phyloP scores from a whole-genome alignment of 768 basidiomycete genomes.

The Paxillus involutus region DNA sequence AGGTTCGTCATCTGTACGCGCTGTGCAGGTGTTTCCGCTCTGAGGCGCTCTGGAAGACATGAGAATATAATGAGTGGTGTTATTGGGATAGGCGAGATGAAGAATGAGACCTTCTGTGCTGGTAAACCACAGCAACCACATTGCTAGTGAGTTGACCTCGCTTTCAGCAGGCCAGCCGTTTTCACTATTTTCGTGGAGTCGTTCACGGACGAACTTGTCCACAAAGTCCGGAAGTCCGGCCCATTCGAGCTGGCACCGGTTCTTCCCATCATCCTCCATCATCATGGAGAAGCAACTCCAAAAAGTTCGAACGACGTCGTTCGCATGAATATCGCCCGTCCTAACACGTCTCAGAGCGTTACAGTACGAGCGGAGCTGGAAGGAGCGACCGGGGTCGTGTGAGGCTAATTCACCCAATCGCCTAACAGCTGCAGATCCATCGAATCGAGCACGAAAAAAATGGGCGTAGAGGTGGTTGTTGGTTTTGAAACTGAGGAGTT shows the following conservation, averaged over 20 bases:
- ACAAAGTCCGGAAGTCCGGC: slow-evolving; percentile 51
- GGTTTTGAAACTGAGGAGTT: slow-evolving; percentile 26
- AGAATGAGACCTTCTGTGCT: slow-evolving; percentile 46
- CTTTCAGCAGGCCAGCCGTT: slow-evolving; percentile 62
- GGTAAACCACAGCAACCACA: slow-evolving; percentile 68
- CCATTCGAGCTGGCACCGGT: slow-evolving; percentile 52
- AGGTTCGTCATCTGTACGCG: slow-evolving; percentile 30
- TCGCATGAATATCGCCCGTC: slow-evolving; percentile 33
- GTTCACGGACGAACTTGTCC: slow-evolving; percentile 42
- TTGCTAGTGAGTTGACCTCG: slow-evolving; percentile 45
- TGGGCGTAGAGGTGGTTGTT: slow-evolving; percentile 45
- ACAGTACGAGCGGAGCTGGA: slow-evolving; percentile 41
- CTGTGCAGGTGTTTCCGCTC: slow-evolving; percentile 23
- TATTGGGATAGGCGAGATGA: background rate
- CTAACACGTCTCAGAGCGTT: slow-evolving; percentile 31
- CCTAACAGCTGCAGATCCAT: slow-evolving; percentile 48
- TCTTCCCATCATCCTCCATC: slow-evolving; percentile 68
- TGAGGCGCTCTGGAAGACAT: slow-evolving; percentile 25
- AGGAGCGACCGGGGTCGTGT: slow-evolving; percentile 38
- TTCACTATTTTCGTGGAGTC: slow-evolving; percentile 41
- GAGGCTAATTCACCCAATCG: slow-evolving; percentile 43
- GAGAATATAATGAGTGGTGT: slow-evolving; percentile 16
- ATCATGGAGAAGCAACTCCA: slow-evolving; percentile 55
- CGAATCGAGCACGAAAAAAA: slow-evolving; percentile 60
- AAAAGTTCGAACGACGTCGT: slow-evolving; percentile 33